Percentiles rank a stretch among this genome's conserved stretches.
phyloP scores from a whole-genome alignment of 345 rosid species.

The Eucalyptus viminalis region DNA sequence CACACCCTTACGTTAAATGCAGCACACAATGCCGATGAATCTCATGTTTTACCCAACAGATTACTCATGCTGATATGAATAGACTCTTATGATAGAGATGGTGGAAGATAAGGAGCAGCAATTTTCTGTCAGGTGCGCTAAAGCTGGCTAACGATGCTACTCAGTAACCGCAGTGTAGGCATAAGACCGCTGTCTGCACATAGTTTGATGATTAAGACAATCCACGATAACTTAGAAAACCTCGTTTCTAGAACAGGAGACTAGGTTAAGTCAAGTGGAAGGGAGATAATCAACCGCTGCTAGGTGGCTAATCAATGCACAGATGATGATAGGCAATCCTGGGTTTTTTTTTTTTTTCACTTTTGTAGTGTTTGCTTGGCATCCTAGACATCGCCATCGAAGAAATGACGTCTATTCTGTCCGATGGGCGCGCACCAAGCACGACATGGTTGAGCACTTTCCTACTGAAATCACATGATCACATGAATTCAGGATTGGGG shows the following conservation, averaged over 20 bases:
- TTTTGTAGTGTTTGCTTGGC: neutral
- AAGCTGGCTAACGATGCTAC: neutral
- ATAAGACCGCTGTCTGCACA: neutral
- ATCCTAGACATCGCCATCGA: neutral
- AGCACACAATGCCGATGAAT: neutral
- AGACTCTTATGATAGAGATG: neutral
- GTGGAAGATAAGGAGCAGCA: neutral
- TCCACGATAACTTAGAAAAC: neutral
- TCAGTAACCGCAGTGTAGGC: neutral
- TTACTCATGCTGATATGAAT: neutral
- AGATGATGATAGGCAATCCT: neutral
- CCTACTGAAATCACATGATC: neutral
- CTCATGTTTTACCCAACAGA: neutral
- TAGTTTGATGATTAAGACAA: neutral
- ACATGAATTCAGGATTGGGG: neutral
- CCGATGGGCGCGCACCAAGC: neutral
- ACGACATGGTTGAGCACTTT: neutral
- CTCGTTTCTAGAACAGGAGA: neutral
- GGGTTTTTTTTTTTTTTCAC: neutral
- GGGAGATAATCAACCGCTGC: neutral
- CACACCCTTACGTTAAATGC: fast-evolving
- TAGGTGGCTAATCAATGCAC: neutral
- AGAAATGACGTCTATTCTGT: neutral
- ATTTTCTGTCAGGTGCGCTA: neutral
- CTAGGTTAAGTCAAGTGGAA: neutral